Evolutionary conservation across 805 yeast species (phyloP).

Genomic region (Ascoidea tarda): DNA sequence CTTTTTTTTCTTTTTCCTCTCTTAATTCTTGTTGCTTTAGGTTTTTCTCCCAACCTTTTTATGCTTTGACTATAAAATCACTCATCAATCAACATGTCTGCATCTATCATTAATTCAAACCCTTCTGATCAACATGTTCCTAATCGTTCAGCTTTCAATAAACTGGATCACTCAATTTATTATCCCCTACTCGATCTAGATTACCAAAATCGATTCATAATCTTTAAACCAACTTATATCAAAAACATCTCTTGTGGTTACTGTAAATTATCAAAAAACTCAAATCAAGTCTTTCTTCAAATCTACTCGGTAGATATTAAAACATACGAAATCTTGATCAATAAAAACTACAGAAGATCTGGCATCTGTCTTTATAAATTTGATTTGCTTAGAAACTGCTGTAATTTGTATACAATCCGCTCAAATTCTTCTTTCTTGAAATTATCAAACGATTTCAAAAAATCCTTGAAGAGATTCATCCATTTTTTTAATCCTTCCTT

Average conservation of each 20-base stretch:
- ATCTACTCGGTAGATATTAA: conserved; percentile 30
- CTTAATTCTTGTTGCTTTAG: too few species aligned
- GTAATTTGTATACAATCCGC: conserved; percentile 68
- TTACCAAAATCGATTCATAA: too few species aligned
- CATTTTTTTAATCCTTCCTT: conserved; percentile 18
- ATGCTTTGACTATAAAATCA: too few species aligned
- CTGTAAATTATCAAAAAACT: background rate
- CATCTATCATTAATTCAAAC: background rate
- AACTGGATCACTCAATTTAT: background rate
- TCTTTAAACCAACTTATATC: background rate
- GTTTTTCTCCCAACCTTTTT: background rate
- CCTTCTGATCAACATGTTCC: background rate
- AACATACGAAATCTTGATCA: conserved; percentile 51
- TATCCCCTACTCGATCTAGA: background rate
- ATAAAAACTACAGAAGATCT: conserved; percentile 68
- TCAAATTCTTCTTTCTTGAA: conserved; percentile 33
- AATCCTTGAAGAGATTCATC: conserved; percentile 47
- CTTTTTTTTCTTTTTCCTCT: background rate
- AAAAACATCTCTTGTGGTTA: background rate
- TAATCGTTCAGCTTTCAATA: background rate
- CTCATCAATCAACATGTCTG: background rate
- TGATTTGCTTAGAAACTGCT: conserved; percentile 61
- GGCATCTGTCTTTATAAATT: conserved; percentile 55
- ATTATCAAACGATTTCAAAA: conserved; percentile 52
- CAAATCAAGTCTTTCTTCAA: conserved; percentile 14